Percentiles rank a stretch among this genome's conserved stretches.
Evolutionary conservation across 306 rosid genomes (phyloP).

Genomic region (Arachis hypogaea): DNA sequence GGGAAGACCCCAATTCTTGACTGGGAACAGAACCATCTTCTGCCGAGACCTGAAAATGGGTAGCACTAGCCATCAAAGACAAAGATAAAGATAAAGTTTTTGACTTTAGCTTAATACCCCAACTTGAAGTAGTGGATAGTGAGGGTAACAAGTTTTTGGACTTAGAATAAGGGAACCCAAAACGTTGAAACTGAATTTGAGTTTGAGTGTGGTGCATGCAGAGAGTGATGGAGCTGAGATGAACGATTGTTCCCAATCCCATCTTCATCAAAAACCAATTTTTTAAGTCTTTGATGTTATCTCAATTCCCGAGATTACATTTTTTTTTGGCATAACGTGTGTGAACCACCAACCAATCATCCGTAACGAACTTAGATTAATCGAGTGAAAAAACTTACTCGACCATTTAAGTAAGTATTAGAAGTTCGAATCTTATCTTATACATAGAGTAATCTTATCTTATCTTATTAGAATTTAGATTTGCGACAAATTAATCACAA

Average conservation of each 20-base stretch:
- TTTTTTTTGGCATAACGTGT: neutral
- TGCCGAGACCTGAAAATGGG: constrained; percentile 51
- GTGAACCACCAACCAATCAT: neutral
- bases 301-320: neutral
- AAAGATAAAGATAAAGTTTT: constrained; percentile 23
- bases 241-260: constrained; percentile 45
- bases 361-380: too few species aligned
- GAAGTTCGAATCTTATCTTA: too few species aligned
- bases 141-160: constrained; percentile 22
- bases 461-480: too few species aligned
- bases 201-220: constrained; percentile 28
- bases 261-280: constrained; percentile 45
- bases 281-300: neutral
- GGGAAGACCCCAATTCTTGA: constrained; percentile 43
- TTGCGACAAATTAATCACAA: too few species aligned
- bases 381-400: too few species aligned
- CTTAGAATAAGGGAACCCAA: constrained; percentile 10
- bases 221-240: constrained; percentile 19
- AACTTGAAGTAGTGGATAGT: constrained; percentile 12
- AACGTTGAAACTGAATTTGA: constrained; percentile 27
- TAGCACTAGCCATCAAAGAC: constrained; percentile 52
- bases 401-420: too few species aligned
- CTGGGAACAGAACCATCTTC: constrained; percentile 33
- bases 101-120: constrained; percentile 10
- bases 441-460: too few species aligned